Conservation (phyloP, 176 grass and related monocot species). For the Tuctoria greenei region DNA sequence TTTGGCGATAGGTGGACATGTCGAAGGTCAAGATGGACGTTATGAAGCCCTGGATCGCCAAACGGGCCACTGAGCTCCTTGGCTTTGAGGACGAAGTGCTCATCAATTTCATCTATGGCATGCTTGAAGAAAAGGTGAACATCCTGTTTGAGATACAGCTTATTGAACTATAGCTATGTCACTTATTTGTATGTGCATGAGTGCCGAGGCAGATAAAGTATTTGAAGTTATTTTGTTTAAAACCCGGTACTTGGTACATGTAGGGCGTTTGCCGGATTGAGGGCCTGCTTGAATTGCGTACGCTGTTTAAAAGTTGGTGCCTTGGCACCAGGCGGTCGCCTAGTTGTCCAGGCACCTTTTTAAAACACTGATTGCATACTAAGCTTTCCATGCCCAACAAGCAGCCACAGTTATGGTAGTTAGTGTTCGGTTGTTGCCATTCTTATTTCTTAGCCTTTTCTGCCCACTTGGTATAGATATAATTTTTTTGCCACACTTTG, state of each 20-base stretch:
- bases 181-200: not conserved
- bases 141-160: not conserved
- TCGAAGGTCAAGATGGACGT: constrained; percentile 96
- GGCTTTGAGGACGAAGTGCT: constrained; percentile 98
- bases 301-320: too few relatives aligned
- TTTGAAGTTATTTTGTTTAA: not conserved
- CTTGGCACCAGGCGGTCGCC: too few relatives aligned
- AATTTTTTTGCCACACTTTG: too few relatives aligned
- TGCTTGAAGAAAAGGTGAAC: constrained; percentile 75
- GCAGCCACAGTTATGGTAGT: not conserved
- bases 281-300: not conserved
- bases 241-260: not conserved
- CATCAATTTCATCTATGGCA: constrained; percentile 92
- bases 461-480: too few relatives aligned
- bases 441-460: not conserved
- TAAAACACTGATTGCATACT: not conserved
- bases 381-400: not conserved
- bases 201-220: not conserved
- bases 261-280: not conserved
- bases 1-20: constrained; percentile 68
- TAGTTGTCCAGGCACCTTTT: too few relatives aligned
- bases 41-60: constrained; percentile 97
- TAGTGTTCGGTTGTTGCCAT: not conserved
- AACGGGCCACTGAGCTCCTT: constrained; percentile 80
- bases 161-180: constrained; percentile 1